phyloP scores from a whole-genome alignment of 2,329 filamentous ascomycete genomes.

The Monilinia fructigena region DNA sequence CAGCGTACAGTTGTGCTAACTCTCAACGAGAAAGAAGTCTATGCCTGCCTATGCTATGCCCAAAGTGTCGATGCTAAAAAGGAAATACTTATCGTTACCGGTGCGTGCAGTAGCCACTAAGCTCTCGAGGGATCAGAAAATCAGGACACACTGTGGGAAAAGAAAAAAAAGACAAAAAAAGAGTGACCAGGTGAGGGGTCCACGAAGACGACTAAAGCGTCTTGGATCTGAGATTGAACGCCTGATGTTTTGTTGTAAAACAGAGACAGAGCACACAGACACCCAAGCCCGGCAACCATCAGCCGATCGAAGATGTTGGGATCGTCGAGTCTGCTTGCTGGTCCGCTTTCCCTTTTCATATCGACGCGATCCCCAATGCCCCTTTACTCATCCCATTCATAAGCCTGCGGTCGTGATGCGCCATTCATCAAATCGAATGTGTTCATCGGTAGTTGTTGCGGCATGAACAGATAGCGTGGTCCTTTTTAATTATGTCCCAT shows the following conservation, averaged over 20 bases:
- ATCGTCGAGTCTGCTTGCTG: conserved; percentile 54
- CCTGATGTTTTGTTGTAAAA: conserved; percentile 82
- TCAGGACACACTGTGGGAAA: neutral
- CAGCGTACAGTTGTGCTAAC: conserved; percentile 8
- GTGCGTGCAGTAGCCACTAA: conserved; percentile 22
- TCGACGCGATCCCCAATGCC: conserved; percentile 34
- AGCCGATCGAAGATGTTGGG: conserved; percentile 64
- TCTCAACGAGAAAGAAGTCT: neutral
- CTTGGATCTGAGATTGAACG: conserved; percentile 76
- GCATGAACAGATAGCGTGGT: conserved; percentile 24
- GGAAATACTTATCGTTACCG: conserved; percentile 19
- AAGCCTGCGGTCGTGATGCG: conserved; percentile 7
- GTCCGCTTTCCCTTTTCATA: conserved; percentile 42
- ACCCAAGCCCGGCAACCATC: conserved; percentile 56
- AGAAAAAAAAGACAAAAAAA: conserved; percentile 37
- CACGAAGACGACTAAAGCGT: conserved; percentile 58
- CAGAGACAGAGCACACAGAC: conserved; percentile 67
- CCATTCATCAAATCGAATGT: conserved; percentile 13
- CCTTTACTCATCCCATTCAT: conserved; percentile 20
- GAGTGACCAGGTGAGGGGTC: conserved; percentile 63
- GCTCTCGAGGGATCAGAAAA: conserved; percentile 21
- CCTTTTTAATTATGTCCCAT: conserved; percentile 80
- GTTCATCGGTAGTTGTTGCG: neutral
- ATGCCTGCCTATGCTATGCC: neutral
- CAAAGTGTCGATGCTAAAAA: conserved; percentile 11